Conservation (phyloP, 768 basidiomycete species). For the Suillus weaverae region DNA sequence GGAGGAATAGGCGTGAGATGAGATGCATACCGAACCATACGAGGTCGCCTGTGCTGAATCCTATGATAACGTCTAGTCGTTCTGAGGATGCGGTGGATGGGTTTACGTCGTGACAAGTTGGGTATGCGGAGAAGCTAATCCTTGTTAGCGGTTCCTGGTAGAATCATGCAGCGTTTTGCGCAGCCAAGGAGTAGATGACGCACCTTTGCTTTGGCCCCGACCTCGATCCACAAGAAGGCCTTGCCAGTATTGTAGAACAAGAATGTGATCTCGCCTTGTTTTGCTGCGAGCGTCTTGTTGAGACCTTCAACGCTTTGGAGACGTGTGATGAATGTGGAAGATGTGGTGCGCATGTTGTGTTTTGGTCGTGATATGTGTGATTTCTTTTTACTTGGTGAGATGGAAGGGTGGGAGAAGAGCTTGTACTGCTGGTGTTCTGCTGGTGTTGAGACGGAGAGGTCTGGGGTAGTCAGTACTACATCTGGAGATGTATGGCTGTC, state of each 20-base stretch:
- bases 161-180: slow-evolving; percentile 12
- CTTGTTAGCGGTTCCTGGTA: slow-evolving; percentile 80
- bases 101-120: slow-evolving; percentile 92
- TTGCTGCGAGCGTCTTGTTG: slow-evolving; percentile 65
- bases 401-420: slow-evolving; percentile 58
- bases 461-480: slow-evolving; percentile 26
- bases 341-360: slow-evolving; percentile 87
- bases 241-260: slow-evolving; percentile 87
- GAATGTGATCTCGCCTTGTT: slow-evolving; percentile 84
- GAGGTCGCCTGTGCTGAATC: slow-evolving; percentile 92
- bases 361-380: slow-evolving; percentile 71
- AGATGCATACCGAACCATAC: slow-evolving; percentile 80
- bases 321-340: slow-evolving; percentile 89
- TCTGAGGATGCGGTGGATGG: slow-evolving; percentile 72
- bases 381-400: slow-evolving; percentile 55
- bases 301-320: slow-evolving; percentile 81
- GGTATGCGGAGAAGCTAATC: slow-evolving; percentile 82
- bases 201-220: slow-evolving; percentile 84
- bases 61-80: slow-evolving; percentile 85
- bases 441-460: slow-evolving; percentile 26
- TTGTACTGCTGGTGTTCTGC: slow-evolving; percentile 43
- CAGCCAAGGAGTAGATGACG: slow-evolving; percentile 14
- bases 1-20: slow-evolving; percentile 12
- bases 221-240: slow-evolving; percentile 84
- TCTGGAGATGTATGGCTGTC: slow-evolving; percentile 50